phyloP scores from a whole-genome alignment of 805 yeast genomes.

The Metschnikowia dekortorum region DNA sequence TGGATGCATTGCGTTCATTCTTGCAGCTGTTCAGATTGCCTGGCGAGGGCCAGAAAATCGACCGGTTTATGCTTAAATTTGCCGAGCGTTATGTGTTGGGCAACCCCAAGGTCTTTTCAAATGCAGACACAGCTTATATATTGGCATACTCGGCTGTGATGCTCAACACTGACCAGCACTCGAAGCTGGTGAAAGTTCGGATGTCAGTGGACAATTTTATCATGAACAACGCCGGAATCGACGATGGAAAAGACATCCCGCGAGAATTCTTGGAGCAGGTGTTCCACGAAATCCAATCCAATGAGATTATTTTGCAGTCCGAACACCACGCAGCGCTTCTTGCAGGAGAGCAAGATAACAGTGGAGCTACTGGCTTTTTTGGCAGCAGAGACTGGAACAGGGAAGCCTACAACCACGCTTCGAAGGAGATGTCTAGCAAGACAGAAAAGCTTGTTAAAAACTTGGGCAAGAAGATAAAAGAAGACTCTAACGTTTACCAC shows the following conservation, averaged over 20 bases:
- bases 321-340: constrained; percentile 92
- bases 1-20: constrained; percentile 79
- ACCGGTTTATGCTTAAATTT: constrained; percentile 92
- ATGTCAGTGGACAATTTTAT: constrained; percentile 89
- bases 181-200: constrained; percentile 75
- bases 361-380: constrained; percentile 47
- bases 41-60: constrained; percentile 97
- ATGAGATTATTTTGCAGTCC: constrained; percentile 87
- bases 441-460: constrained; percentile 79
- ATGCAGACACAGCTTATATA: constrained; percentile 92
- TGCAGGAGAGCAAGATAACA: constrained; percentile 48
- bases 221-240: constrained; percentile 84
- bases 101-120: constrained; percentile 81
- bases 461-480: constrained; percentile 48
- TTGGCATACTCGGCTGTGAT: constrained; percentile 87
- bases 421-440: constrained; percentile 84
- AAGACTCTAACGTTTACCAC: constrained; percentile 53
- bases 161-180: constrained; percentile 93
- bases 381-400: constrained; percentile 64
- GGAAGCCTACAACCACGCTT: constrained; percentile 89
- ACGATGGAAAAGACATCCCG: constrained; percentile 83
- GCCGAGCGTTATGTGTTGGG: constrained; percentile 89
- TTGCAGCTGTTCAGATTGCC: constrained; percentile 90
- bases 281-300: constrained; percentile 69
- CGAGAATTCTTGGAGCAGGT: constrained; percentile 64